Evolutionary conservation across 768 basidiomycete genomes (phyloP).

Genomic region (Sarcodon aspratus): DNA sequence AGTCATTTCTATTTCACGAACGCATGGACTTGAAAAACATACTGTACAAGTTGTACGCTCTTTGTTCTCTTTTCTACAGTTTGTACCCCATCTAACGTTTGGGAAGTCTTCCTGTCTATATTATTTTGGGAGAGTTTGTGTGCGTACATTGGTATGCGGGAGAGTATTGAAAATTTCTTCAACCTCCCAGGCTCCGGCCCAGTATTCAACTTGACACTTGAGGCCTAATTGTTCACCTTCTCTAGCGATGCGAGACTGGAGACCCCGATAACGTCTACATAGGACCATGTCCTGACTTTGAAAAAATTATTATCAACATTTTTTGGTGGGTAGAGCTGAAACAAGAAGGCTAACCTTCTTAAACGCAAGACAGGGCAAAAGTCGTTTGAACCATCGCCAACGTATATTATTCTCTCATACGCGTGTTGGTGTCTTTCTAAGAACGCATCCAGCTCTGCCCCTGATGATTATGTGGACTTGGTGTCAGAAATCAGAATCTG

Average conservation of each 20-base stretch:
- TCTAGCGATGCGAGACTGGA: slow-evolving; percentile 65
- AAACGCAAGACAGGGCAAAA: slow-evolving; percentile 87
- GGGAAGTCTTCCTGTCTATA: too few species aligned
- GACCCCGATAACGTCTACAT: slow-evolving; percentile 67
- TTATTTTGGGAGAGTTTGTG: too few species aligned
- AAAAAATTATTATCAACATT: slow-evolving; percentile 1
- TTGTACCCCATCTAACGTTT: too few species aligned
- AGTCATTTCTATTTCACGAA: too few species aligned
- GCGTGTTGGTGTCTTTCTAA: slow-evolving; percentile 43
- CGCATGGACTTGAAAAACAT: too few species aligned
- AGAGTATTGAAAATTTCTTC: slow-evolving; percentile 57
- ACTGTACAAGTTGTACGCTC: too few species aligned
- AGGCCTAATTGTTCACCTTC: slow-evolving; percentile 60
- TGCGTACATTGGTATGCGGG: too few species aligned
- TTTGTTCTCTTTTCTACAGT: too few species aligned
- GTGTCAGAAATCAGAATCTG: background rate
- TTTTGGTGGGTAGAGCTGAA: background rate
- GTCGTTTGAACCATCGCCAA: slow-evolving; percentile 94
- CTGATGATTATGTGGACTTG: slow-evolving; percentile 23
- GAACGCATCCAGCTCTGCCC: slow-evolving; percentile 87
- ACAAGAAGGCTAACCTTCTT: slow-evolving; percentile 39
- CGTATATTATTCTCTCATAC: slow-evolving; percentile 76
- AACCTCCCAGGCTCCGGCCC: slow-evolving; percentile 95
- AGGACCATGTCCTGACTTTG: slow-evolving; percentile 73
- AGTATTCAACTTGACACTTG: slow-evolving; percentile 64